A percentile compares a stretch with the other conserved stretches of the same genome.
These are phyloP conservation scores for Cercospora sp. DNA, from an alignment of 2,329 filamentous ascomycete species.

Conservation along the genomic window DNA sequence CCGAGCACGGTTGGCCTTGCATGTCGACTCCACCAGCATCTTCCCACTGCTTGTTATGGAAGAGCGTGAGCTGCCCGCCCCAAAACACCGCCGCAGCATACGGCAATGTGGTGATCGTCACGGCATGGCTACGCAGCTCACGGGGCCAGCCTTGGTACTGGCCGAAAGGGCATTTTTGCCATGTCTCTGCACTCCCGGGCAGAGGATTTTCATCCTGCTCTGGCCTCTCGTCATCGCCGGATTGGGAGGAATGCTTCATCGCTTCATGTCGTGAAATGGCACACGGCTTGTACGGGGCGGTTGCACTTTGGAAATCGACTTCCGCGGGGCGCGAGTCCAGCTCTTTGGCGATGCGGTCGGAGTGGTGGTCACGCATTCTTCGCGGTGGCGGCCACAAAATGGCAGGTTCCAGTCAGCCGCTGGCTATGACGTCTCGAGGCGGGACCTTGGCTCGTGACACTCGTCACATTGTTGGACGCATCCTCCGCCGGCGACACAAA, in stretches of 20 bases:
- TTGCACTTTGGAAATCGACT: neutral
- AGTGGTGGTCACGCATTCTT: neutral
- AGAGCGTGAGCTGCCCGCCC: slow-evolving; percentile 41
- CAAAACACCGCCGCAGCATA: slow-evolving; percentile 48
- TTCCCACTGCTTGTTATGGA: slow-evolving; percentile 47
- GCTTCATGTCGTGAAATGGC: slow-evolving; percentile 13
- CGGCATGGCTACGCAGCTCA: slow-evolving; percentile 29
- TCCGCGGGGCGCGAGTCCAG: neutral
- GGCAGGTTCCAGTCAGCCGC: neutral
- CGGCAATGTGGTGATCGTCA: slow-evolving; percentile 43
- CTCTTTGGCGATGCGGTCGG: slow-evolving; percentile 1
- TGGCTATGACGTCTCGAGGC: neutral
- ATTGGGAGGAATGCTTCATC: slow-evolving; percentile 17
- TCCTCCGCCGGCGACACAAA: neutral
- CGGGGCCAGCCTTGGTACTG: slow-evolving; percentile 40
- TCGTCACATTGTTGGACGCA: neutral
- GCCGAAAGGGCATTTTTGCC: slow-evolving; percentile 35
- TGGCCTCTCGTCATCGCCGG: neutral
- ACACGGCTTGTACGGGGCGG: neutral
- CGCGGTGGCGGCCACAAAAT: neutral
- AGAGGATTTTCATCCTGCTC: slow-evolving; percentile 14
- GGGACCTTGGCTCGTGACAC: neutral
- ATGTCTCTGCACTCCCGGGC: slow-evolving; percentile 20
- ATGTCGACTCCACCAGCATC: slow-evolving; percentile 37
- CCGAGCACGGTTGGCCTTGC: slow-evolving; percentile 31